phyloP scores from a whole-genome alignment of 768 basidiomycete species.

The Strobilomyces confusus region DNA sequence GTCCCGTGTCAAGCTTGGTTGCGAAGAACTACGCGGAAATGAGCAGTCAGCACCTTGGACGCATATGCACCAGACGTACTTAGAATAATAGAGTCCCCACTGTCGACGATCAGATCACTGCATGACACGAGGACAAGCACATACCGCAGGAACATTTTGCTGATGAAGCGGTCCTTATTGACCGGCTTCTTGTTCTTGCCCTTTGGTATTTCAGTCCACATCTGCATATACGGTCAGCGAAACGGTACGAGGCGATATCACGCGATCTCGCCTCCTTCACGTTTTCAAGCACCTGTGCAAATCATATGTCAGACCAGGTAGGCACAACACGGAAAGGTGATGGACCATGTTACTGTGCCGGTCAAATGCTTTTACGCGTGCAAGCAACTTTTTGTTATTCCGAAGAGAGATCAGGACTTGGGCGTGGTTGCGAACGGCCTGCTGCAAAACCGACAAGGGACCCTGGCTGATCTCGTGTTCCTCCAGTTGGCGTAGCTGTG shows the following conservation, averaged over 20 bases:
- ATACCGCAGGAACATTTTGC: slow-evolving; percentile 96
- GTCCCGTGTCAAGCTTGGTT: slow-evolving; percentile 52
- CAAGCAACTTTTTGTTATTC: slow-evolving; percentile 97
- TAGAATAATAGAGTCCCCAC: slow-evolving; percentile 96
- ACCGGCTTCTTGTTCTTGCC: slow-evolving; percentile 98
- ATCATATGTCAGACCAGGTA: slow-evolving; percentile 7
- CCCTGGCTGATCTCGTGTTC: slow-evolving; percentile 99
- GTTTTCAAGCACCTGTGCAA: slow-evolving; percentile 85
- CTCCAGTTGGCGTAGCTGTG: slow-evolving; percentile 91
- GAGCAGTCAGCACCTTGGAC: slow-evolving; percentile 24
- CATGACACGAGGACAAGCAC: slow-evolving; percentile 21
- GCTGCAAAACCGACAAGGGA: slow-evolving; percentile 93
- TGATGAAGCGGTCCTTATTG: slow-evolving; percentile 99
- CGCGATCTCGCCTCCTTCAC: slow-evolving; percentile 79
- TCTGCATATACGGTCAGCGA: slow-evolving; percentile 45
- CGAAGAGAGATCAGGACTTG: slow-evolving; percentile 96
- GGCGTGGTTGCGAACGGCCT: slow-evolving; percentile 95
- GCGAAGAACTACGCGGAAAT: slow-evolving; percentile 60
- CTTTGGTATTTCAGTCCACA: slow-evolving; percentile 99
- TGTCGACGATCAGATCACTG: slow-evolving; percentile 11
- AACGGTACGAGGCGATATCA: neutral
- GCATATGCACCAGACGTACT: slow-evolving; percentile 50
- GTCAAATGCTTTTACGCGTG: slow-evolving; percentile 97
- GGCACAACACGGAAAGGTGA: slow-evolving; percentile 5
- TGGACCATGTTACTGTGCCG: slow-evolving; percentile 97